phyloP scores from a whole-genome alignment of 2,329 filamentous ascomycete genomes.

The Venturia carpophila region DNA sequence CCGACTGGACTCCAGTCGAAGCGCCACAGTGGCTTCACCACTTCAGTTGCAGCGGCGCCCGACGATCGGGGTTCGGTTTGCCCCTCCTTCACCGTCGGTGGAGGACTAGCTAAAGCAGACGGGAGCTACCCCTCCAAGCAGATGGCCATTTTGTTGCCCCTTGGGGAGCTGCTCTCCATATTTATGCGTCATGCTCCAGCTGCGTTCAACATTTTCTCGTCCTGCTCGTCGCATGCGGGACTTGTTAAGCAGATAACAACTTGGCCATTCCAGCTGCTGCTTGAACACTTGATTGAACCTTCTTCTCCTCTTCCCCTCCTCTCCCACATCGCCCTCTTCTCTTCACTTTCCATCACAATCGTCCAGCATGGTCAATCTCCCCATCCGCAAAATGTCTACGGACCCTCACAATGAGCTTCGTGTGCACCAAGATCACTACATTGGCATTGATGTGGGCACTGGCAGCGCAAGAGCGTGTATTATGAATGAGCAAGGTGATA shows the following conservation, averaged over 20 bases:
- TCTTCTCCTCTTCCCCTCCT: not conserved
- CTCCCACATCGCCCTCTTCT: too few relatives aligned
- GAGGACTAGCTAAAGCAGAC: not conserved
- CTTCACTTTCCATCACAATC: not conserved
- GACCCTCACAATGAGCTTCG: slow-evolving; percentile 18
- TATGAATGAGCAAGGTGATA: slow-evolving; percentile 85
- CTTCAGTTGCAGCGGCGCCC: too few relatives aligned
- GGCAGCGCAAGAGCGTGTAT: slow-evolving; percentile 93
- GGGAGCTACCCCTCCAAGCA: not conserved
- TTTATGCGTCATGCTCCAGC: not conserved
- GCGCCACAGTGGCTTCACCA: too few relatives aligned
- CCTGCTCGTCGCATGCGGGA: not conserved
- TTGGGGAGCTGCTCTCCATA: slow-evolving; percentile 8
- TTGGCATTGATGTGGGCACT: slow-evolving; percentile 94
- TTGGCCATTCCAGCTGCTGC: not conserved
- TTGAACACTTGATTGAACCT: not conserved
- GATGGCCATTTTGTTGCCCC: not conserved
- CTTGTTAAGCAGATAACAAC: not conserved
- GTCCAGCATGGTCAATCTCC: not conserved
- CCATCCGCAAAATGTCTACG: slow-evolving; percentile 15
- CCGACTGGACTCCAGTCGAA: too few relatives aligned
- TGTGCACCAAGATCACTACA: slow-evolving; percentile 30
- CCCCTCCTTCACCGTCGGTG: not conserved
- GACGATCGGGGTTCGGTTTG: not conserved
- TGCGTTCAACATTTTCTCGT: not conserved